A percentile compares a stretch with the other conserved stretches of the same genome.
Evolutionary conservation across 2,329 filamentous ascomycete species (phyloP).

Genomic region (Truncatella angustata): DNA sequence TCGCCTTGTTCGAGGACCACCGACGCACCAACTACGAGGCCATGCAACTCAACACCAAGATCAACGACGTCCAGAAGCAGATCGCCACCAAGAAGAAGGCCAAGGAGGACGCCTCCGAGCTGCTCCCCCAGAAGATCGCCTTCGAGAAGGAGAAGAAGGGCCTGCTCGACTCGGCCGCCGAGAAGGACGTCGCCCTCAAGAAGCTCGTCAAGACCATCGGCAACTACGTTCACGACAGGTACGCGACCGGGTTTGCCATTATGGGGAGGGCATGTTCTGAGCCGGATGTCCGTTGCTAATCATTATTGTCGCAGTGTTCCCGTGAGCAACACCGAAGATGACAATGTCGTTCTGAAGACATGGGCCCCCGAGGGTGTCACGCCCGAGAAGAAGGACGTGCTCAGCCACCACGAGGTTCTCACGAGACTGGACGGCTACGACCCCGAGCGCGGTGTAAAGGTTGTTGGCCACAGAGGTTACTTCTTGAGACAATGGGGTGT

Average conservation of each 20-base stretch:
- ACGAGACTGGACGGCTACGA: constrained; percentile 88
- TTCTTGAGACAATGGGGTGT: constrained; percentile 88
- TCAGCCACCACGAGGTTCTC: constrained; percentile 95
- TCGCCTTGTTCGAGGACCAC: constrained; percentile 82
- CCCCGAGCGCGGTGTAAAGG: constrained; percentile 86
- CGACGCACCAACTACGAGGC: constrained; percentile 75
- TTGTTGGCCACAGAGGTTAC: constrained; percentile 93
- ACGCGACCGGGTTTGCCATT: too few species aligned
- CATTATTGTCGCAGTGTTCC: constrained; percentile 23
- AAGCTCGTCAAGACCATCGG: constrained; percentile 81
- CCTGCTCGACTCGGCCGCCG: constrained; percentile 68
- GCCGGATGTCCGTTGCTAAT: too few species aligned
- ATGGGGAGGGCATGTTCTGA: too few species aligned
- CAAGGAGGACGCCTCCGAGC: constrained; percentile 81
- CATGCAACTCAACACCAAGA: constrained; percentile 77
- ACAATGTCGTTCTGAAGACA: constrained; percentile 73
- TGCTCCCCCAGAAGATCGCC: constrained; percentile 74
- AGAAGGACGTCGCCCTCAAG: constrained; percentile 73
- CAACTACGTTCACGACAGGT: constrained; percentile 77
- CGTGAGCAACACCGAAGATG: constrained; percentile 52
- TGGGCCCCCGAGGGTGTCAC: constrained; percentile 78
- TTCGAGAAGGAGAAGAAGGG: constrained; percentile 81
- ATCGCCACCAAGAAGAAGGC: constrained; percentile 92
- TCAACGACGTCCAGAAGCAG: constrained; percentile 86
- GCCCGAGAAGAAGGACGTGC: constrained; percentile 71